Evolutionary conservation across 495 filamentous ascomycete species (phyloP), one percentile per base, ranked within the genome.

Genomic region (Lepraria neglecta): DNA sequence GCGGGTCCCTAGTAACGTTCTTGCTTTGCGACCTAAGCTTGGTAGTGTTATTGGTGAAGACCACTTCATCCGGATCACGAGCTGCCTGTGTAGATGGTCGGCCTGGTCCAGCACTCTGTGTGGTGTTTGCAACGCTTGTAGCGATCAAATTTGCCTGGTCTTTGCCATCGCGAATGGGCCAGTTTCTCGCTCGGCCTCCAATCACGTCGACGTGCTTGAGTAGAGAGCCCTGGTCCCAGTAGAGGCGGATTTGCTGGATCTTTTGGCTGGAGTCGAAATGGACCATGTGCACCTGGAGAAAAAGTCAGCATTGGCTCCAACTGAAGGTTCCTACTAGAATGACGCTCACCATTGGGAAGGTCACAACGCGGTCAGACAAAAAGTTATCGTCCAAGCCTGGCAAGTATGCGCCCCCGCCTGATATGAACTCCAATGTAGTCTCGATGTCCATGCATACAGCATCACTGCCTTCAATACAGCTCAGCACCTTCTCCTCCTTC

Each of bases 371-470:
- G 72, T 97, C 95, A 57, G 87, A 77, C 56, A 98, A 73, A 72
- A 97, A 95, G 76, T 96, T 96, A 78, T 97, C 91, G 62, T 97
- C 94, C 53, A 98, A 76, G 52, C 82, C 83, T 19, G 92, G 95
- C 35, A 98, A 83, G 75, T 92, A 98, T 48, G 87, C 81, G 45
- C 91, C 95, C 62, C 92, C 94, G 58, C 87, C 83, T 61, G 75
- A 79, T 28, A 86, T 60, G 69, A 98, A 96, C 69, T 95, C 89
- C 19, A 98, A 70, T 7, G 84, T 85, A 14, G 89, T 92, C 68
- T 96, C 88, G 64, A 90, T 76, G 71, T 96, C 92, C 35, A 89
- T 69, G 47, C 83, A 87, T 56, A 96, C 67, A 10, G 83, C 79
- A 68, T 87, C 80, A 46, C 78, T 71, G 61, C 82, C 82, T 72